phyloP scores from a whole-genome alignment of 495 filamentous ascomycete species.

The Pyrenula massariospora region DNA sequence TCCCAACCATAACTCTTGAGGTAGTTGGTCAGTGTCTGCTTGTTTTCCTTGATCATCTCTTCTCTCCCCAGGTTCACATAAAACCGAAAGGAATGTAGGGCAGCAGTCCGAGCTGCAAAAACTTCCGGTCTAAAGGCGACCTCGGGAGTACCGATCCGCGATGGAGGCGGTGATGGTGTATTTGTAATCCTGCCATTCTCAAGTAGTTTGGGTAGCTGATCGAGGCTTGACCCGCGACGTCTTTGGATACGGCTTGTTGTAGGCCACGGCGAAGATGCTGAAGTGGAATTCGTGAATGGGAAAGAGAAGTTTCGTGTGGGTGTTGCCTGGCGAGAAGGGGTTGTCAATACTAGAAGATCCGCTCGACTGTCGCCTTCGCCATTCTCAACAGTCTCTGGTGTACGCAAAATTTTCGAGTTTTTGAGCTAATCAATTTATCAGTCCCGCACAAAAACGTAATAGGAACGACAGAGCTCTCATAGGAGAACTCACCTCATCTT shows the following conservation, averaged over 20 bases:
- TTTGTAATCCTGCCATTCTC: not conserved
- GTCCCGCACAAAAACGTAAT: not conserved
- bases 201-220: not conserved
- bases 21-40: not conserved
- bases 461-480: not conserved
- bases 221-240: not conserved
- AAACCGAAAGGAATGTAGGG: not conserved
- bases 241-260: not conserved
- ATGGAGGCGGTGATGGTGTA: not conserved
- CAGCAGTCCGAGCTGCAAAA: not conserved
- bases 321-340: not conserved
- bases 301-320: not conserved
- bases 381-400: not conserved
- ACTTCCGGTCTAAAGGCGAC: not conserved
- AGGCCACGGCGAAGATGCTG: not conserved
- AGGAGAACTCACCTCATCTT: not conserved
- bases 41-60: not conserved
- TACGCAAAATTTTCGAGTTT: not conserved
- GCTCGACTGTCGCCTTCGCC: not conserved
- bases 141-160: not conserved
- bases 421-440: not conserved
- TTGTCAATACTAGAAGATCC: not conserved
- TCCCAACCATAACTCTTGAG: not conserved
- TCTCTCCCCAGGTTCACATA: not conserved
- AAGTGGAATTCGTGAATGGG: not conserved